Percentiles rank a stretch among this genome's conserved stretches.
These are phyloP conservation scores for Tolypocladium sp. DNA, from an alignment of 2,329 filamentous ascomycete species.

Conservation along the genomic window DNA sequence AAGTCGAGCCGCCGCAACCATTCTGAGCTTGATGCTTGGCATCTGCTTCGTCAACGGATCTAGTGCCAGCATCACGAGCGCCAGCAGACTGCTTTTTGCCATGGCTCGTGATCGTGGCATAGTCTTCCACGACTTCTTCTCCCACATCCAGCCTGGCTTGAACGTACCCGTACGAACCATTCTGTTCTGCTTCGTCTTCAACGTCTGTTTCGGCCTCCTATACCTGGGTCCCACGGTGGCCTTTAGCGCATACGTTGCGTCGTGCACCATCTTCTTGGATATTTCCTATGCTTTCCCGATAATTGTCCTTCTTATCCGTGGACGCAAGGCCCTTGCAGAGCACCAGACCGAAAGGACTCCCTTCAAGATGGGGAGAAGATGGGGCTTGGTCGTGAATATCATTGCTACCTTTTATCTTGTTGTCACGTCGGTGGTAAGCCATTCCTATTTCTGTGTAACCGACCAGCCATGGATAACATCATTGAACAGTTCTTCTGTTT, in stretches of 20 bases:
- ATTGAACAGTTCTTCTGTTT: conserved; percentile 19
- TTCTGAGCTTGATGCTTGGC: conserved; percentile 29
- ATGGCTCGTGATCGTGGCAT: conserved; percentile 37
- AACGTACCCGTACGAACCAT: conserved; percentile 33
- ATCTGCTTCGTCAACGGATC: conserved; percentile 37
- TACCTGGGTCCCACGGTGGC: conserved; percentile 36
- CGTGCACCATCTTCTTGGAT: conserved; percentile 35
- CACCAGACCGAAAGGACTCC: conserved; percentile 13
- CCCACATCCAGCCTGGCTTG: conserved; percentile 24
- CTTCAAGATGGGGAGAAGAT: conserved; percentile 18
- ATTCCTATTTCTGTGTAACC: neutral
- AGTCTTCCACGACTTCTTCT: conserved; percentile 23
- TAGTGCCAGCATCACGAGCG: conserved; percentile 32
- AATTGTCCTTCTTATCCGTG: conserved; percentile 25
- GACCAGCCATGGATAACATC: conserved; percentile 3
- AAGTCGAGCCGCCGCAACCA: conserved; percentile 26
- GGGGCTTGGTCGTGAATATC: conserved; percentile 20
- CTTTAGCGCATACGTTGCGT: conserved; percentile 35
- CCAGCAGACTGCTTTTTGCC: conserved; percentile 30
- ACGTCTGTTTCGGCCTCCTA: conserved; percentile 34
- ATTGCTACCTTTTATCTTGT: conserved; percentile 24
- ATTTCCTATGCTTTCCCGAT: conserved; percentile 35
- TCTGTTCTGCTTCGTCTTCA: conserved; percentile 29
- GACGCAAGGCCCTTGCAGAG: conserved; percentile 19
- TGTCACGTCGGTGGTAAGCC: conserved; percentile 26